Base-by-base conservation (phyloP, 2,329 filamentous ascomycete genomes). In the Aspergillus pseudoviridinutans region DNA sequence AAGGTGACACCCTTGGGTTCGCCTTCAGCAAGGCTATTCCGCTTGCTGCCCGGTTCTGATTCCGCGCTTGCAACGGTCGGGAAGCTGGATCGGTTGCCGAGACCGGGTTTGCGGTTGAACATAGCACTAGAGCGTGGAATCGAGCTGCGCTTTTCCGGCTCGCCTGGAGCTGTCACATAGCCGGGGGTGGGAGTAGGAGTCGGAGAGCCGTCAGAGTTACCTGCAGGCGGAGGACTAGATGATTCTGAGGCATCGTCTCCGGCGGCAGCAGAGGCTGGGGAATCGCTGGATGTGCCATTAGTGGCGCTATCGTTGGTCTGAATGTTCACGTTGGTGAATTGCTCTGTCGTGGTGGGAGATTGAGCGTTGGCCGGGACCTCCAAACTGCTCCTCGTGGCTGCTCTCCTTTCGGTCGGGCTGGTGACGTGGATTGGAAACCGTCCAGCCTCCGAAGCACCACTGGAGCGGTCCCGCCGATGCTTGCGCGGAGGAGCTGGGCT, bases 381-480 rank as follows among this genome's bases (percentile, higher is more conserved):
- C 2, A 97, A 83, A 68, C 90, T 94, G 50, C 86, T 79, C 62
- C 88, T 80, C 20, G 84, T 75, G 44, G 79, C 79, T 54, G 85
- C 66, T 68, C 73, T 67, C 56, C 71, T 79, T 59, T 76, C 79
- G 56, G 80, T 77, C 60, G 84, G 87, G 66, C 77, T 83, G 63
- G 84, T 85, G 5, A 89, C 86, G 63, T 86, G 83, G 63, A 97
- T 89, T 1, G 91, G 94, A 80, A 96, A 97, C 44, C 92, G 84
- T 8, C 90, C 96, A 68, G 90, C 94, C 72, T 87, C 87, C 28
- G 87, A 77, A 55, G 81, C 78, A 56, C 80, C 79, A 32, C 85
- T 87, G 71, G 90, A 95, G 65, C 90, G 86, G 69, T 97, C 92
- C 62, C 92, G 87, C 56, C 91, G 84, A 71, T 95, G 90, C 42